These are phyloP conservation scores for Mediolabrus comicus DNA, from an alignment of 108 stramenopile species.

Conservation along the genomic window DNA sequence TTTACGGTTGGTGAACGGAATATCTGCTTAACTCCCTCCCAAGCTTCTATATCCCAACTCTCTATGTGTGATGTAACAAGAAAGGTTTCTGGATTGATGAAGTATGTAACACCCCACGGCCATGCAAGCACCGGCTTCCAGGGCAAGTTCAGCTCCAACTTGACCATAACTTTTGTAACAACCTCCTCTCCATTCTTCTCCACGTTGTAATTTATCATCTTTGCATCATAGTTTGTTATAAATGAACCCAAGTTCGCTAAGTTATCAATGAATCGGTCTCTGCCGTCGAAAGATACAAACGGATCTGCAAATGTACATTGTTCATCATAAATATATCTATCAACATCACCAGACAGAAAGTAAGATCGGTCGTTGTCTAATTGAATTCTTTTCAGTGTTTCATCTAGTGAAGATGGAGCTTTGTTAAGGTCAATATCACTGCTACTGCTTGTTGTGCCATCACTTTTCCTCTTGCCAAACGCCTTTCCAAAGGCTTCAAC, in stretches of 20 bases:
- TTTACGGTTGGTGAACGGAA: slow-evolving; percentile 71
- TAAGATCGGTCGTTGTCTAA: slow-evolving; percentile 84
- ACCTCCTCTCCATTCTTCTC: slow-evolving; percentile 28
- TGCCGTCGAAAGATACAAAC: slow-evolving; percentile 84
- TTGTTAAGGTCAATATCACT: slow-evolving; percentile 42
- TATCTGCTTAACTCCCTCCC: slow-evolving; percentile 82
- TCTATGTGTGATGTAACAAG: slow-evolving; percentile 74
- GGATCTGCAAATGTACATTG: slow-evolving; percentile 89
- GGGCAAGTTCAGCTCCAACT: slow-evolving; percentile 83
- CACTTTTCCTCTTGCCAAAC: slow-evolving; percentile 37
- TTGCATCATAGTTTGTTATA: slow-evolving; percentile 79
- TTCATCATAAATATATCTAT: slow-evolving; percentile 74
- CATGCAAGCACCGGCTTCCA: slow-evolving; percentile 92
- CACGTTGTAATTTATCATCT: slow-evolving; percentile 55
- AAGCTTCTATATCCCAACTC: slow-evolving; percentile 81
- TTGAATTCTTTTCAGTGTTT: slow-evolving; percentile 79
- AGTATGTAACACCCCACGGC: slow-evolving; percentile 84
- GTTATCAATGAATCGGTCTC: slow-evolving; percentile 87
- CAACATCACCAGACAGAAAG: slow-evolving; percentile 86
- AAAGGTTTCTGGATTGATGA: slow-evolving; percentile 64
- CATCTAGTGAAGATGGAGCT: slow-evolving; percentile 57
- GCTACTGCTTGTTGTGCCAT: background rate
- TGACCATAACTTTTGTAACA: slow-evolving; percentile 74
- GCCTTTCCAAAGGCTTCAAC: slow-evolving; percentile 83
- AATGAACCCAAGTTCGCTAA: slow-evolving; percentile 86